Conservation (phyloP, 352 stramenopile species). For the Phytophthora melonis region DNA sequence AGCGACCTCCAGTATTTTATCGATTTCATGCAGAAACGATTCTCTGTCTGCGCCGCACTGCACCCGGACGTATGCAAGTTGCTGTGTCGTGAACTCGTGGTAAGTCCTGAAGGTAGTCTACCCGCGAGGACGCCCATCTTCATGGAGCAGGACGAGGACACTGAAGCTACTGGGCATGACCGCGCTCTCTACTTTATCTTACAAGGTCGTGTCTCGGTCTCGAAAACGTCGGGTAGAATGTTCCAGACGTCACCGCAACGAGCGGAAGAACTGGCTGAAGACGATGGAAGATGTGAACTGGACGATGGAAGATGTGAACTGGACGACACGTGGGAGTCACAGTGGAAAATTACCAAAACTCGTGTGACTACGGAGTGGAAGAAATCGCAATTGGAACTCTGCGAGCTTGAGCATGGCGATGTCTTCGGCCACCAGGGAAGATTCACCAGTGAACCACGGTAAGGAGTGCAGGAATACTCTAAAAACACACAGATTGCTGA, state of each 20-base stretch:
- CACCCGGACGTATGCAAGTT: slow-evolving; percentile 46
- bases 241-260: slow-evolving; percentile 30
- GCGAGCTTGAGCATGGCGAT: slow-evolving; percentile 34
- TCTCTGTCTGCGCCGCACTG: slow-evolving; percentile 50
- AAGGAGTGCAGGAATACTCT: not conserved
- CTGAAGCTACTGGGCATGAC: slow-evolving; percentile 5
- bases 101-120: slow-evolving; percentile 29
- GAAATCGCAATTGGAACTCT: slow-evolving; percentile 35
- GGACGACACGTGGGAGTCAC: slow-evolving; percentile 24
- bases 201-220: slow-evolving; percentile 35
- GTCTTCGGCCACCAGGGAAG: slow-evolving; percentile 47
- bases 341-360: slow-evolving; percentile 4
- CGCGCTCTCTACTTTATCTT: slow-evolving; percentile 41
- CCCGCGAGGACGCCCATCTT: slow-evolving; percentile 41
- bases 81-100: slow-evolving; percentile 44
- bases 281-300: not conserved
- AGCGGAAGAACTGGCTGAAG: not conserved
- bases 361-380: slow-evolving; percentile 26
- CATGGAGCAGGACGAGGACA: slow-evolving; percentile 33
- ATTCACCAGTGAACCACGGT: slow-evolving; percentile 31
- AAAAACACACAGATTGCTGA: not conserved
- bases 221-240: slow-evolving; percentile 33
- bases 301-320: not conserved
- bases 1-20: slow-evolving; percentile 52
- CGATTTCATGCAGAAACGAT: slow-evolving; percentile 56